Evolutionary conservation across 2,329 filamentous ascomycete species (phyloP), one percentile per base, ranked within the genome.

Genomic region (Gnomoniopsis smithogilvyi): DNA sequence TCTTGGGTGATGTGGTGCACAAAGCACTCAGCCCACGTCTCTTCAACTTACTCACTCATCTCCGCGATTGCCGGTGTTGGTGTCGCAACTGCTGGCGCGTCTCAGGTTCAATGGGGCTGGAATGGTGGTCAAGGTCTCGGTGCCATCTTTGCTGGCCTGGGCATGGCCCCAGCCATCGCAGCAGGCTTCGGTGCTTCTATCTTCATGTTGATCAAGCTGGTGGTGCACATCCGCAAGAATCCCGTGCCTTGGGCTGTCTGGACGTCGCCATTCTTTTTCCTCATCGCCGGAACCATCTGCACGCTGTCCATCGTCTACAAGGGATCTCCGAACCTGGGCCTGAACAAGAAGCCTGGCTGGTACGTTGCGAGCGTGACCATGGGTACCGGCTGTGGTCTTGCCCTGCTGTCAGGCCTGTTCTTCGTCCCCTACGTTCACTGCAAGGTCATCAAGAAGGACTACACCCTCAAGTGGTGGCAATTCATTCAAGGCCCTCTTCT

Each of bases 1-100:
- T 76, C 80, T 11, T 92, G 89, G 88, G 87, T 92, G 50, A 91
- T 91, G 87, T 91, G 88, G 87, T 91, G 88, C 72, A 92, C 88
- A 1, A 79, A 80, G 50, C 80, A 91, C 78, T 89, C 86, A 3
- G 86, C 87, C 60, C 89, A 89, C 74, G 87, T 90, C 65, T 89
- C 87, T 0, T 89, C 87, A 0, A 90, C 87, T 26, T 89, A 90
- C 78, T 89, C 87, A 0, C 81, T 90, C 56, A 82, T 90, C 68
- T 89, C 86, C 0, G 81, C 86, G 59, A 80, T 90, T 43, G 86
- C 85, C 59, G 86, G 87, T 73, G 87, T 89, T 45, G 87, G 86
- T 73, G 83, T 90, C 64, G 87, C 87, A 0, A 84, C 84, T 2
- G 85, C 82, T 56, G 87, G 86, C 41, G 85, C 83, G 26, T 70